Conservation (phyloP, 225 moss, liverwort and hornwort species). For the Polytrichum commune region DNA sequence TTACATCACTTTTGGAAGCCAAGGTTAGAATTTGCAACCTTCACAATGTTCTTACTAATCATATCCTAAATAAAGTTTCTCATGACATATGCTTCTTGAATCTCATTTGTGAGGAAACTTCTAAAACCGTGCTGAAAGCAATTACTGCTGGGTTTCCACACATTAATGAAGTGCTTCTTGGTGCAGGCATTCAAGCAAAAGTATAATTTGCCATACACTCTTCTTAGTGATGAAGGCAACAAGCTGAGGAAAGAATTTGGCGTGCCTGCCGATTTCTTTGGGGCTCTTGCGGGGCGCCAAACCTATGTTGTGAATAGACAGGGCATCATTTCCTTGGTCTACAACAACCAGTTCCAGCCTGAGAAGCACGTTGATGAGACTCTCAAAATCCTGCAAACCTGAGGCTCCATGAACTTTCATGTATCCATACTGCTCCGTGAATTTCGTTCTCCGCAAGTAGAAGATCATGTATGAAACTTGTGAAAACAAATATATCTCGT, state of each 20-base stretch:
- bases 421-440: too few relatives aligned
- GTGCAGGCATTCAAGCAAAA: slow-evolving; percentile 83
- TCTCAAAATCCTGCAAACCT: slow-evolving; percentile 62
- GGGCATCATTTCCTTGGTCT: slow-evolving; percentile 61
- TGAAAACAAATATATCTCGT: too few relatives aligned
- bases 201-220: slow-evolving; percentile 77
- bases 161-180: neutral
- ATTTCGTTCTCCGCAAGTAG: too few relatives aligned
- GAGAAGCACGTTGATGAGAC: slow-evolving; percentile 96
- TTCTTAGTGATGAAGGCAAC: slow-evolving; percentile 87
- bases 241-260: slow-evolving; percentile 80
- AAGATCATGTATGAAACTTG: too few relatives aligned
- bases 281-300: slow-evolving; percentile 85
- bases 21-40: too few relatives aligned
- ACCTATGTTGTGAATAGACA: slow-evolving; percentile 90
- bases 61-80: too few relatives aligned
- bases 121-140: too few relatives aligned
- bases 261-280: slow-evolving; percentile 85
- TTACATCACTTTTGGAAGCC: neutral
- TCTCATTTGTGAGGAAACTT: too few relatives aligned
- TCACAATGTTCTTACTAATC: too few relatives aligned
- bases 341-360: slow-evolving; percentile 92
- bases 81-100: too few relatives aligned
- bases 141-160: too few relatives aligned
- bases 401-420: neutral